Evolutionary conservation across 352 stramenopile species (phyloP).

Genomic region (Globisporangium nodosum): DNA sequence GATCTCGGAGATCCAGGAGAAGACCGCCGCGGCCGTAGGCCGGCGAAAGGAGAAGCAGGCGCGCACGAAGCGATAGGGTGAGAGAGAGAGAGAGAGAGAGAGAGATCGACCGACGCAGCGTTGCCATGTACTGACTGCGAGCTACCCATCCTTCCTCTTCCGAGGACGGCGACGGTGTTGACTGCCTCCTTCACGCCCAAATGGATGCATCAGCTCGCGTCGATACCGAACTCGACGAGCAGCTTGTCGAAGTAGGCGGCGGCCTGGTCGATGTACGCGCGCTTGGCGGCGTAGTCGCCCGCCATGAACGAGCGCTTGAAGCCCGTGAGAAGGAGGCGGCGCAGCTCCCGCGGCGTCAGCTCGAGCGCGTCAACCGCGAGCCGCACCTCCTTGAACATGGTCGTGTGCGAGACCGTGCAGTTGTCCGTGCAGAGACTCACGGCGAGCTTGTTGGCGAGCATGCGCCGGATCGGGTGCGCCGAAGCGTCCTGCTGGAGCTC

Average conservation of each 20-base stretch:
- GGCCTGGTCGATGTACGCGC: slow-evolving; percentile 77
- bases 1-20: slow-evolving; percentile 80
- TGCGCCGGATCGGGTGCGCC: slow-evolving; percentile 69
- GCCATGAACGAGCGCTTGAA: slow-evolving; percentile 87
- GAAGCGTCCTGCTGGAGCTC: slow-evolving; percentile 65
- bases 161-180: too few relatives aligned
- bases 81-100: not conserved
- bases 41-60: slow-evolving; percentile 68
- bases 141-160: not conserved
- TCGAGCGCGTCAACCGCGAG: slow-evolving; percentile 78
- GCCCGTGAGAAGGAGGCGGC: slow-evolving; percentile 72
- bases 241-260: slow-evolving; percentile 87
- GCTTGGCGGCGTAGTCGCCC: slow-evolving; percentile 68
- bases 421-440: slow-evolving; percentile 87
- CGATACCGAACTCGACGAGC: slow-evolving; percentile 59
- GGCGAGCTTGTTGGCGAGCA: slow-evolving; percentile 80
- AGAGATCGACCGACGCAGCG: not conserved
- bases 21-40: slow-evolving; percentile 55
- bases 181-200: too few relatives aligned
- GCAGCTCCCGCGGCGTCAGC: slow-evolving; percentile 63
- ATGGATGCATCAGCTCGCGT: slow-evolving; percentile 9
- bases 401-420: slow-evolving; percentile 80
- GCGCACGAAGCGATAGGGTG: slow-evolving; percentile 29
- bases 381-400: slow-evolving; percentile 79
- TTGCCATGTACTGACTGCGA: not conserved